Evolutionary conservation across 306 rosid species (phyloP).

Genomic region (Gynostemma pentaphyllum): DNA sequence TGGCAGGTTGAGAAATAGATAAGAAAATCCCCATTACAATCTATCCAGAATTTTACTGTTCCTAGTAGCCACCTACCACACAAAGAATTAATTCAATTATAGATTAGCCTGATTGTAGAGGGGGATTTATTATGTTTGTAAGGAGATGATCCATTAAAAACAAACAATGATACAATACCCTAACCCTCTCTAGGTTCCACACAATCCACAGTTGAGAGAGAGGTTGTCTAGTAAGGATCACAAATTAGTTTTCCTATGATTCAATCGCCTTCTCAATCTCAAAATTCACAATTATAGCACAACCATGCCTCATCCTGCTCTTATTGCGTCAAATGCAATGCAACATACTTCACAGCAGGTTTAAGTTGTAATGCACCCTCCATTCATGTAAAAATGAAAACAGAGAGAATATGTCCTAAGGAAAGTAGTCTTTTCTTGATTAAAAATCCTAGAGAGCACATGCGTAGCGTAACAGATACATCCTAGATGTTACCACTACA

Average conservation of each 20-base stretch:
- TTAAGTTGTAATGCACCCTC: background rate
- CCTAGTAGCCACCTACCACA: background rate
- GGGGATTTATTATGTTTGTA: background rate
- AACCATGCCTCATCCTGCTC: background rate
- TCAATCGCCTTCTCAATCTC: background rate
- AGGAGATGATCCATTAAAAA: background rate
- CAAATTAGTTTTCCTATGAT: background rate
- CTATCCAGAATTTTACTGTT: background rate
- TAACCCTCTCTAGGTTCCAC: background rate
- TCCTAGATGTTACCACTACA: background rate
- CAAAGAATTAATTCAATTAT: background rate
- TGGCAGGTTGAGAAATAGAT: background rate
- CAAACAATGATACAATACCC: background rate
- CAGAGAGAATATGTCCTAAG: background rate
- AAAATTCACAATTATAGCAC: background rate
- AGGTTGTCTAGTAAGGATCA: background rate
- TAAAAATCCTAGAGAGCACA: background rate
- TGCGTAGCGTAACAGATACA: background rate
- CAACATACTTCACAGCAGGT: background rate
- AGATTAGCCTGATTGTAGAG: background rate
- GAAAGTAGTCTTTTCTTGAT: background rate
- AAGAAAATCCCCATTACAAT: background rate
- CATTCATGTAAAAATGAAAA: background rate
- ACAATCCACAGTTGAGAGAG: background rate
- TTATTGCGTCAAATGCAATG: background rate